These are phyloP conservation scores for Cyclocybe aegerita DNA, from an alignment of 768 basidiomycete species.

Conservation along the genomic window DNA sequence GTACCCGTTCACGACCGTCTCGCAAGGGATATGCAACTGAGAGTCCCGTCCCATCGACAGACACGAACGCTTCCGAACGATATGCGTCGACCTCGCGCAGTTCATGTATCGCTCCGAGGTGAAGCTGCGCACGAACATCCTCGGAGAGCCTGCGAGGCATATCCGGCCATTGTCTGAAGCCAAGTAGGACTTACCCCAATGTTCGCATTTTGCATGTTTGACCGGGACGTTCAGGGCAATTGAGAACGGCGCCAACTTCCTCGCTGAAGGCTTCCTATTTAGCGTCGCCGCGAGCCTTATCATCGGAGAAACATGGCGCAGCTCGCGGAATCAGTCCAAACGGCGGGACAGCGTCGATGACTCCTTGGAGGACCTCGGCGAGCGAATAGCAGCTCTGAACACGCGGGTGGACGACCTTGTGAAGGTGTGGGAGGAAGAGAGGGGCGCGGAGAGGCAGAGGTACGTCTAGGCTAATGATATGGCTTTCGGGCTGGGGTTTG, in stretches of 20 bases:
- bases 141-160: slow-evolving; percentile 73
- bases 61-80: slow-evolving; percentile 67
- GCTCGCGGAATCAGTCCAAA: slow-evolving; percentile 65
- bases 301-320: slow-evolving; percentile 74
- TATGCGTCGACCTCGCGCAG: slow-evolving; percentile 78
- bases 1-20: slow-evolving; percentile 18
- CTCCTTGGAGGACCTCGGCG: slow-evolving; percentile 57
- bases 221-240: slow-evolving; percentile 55
- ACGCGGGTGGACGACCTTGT: slow-evolving; percentile 39
- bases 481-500: slow-evolving; percentile 3
- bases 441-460: slow-evolving; percentile 44
- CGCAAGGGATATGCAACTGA: neutral
- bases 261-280: slow-evolving; percentile 87
- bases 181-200: slow-evolving; percentile 40
- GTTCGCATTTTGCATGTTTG: no score
- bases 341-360: slow-evolving; percentile 77
- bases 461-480: no score
- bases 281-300: slow-evolving; percentile 73
- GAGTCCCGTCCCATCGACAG: slow-evolving; percentile 23
- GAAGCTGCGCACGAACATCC: slow-evolving; percentile 68
- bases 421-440: slow-evolving; percentile 41
- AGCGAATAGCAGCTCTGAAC: slow-evolving; percentile 44
- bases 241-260: slow-evolving; percentile 80
- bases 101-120: slow-evolving; percentile 74
- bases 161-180: slow-evolving; percentile 78